These are phyloP conservation scores for Coniferiporia sulphurascens DNA, from an alignment of 1,284 basidiomycete genomes.

Conservation along the genomic window DNA sequence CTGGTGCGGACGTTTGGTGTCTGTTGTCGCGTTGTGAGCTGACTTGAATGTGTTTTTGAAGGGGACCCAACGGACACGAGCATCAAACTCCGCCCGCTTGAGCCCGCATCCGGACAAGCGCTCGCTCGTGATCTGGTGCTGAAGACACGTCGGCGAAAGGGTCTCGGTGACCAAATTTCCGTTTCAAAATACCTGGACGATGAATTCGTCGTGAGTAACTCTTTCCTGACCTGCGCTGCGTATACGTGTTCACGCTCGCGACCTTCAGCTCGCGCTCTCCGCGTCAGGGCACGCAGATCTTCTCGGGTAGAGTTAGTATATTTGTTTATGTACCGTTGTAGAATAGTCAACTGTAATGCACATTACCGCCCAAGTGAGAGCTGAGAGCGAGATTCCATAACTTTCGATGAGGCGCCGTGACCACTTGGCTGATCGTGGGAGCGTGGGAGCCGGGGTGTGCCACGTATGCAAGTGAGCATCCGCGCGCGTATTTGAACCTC, in stretches of 20 bases:
- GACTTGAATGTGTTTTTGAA: conserved; percentile 27
- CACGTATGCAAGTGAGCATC: conserved; percentile 5
- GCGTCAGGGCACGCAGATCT: conserved; percentile 89
- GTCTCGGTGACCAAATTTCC: conserved; percentile 88
- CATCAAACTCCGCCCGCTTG: conserved; percentile 92
- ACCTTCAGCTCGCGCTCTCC: conserved; percentile 71
- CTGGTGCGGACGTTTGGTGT: conserved; percentile 46
- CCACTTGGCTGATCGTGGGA: no score
- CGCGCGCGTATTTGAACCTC: conserved; percentile 7
- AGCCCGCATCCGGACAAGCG: conserved; percentile 94
- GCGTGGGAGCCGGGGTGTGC: conserved; percentile 2
- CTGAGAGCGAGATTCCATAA: neutral
- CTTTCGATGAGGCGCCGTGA: neutral
- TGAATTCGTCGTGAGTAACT: conserved; percentile 75
- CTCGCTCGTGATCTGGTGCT: conserved; percentile 90
- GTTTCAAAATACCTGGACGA: conserved; percentile 94
- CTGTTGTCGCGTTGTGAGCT: conserved; percentile 21
- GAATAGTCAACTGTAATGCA: conserved; percentile 9
- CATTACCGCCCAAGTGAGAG: neutral
- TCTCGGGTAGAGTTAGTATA: conserved; percentile 53
- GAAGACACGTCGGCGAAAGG: conserved; percentile 95
- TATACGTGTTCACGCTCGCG: conserved; percentile 22
- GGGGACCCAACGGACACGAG: conserved; percentile 95
- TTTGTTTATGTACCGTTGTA: conserved; percentile 11
- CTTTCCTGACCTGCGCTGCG: conserved; percentile 22